phyloP scores from a whole-genome alignment of 2,329 filamentous ascomycete species.

The Bertia moriformis region DNA sequence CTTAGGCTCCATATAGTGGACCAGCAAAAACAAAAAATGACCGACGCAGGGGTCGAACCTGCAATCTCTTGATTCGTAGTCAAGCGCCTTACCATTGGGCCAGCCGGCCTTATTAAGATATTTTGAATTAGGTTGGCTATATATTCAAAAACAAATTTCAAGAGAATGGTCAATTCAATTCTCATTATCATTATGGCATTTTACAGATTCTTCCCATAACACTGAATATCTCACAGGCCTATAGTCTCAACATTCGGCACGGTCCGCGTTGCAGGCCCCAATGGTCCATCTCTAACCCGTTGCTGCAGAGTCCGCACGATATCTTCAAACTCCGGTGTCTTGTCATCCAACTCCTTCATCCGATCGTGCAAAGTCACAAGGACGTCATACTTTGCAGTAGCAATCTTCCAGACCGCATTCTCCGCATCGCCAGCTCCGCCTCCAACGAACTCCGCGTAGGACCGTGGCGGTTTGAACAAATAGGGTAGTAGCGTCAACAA shows the following conservation, averaged over 20 bases:
- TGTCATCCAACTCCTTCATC: conserved; percentile 19
- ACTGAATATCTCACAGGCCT: conserved; percentile 14
- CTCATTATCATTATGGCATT: too few species aligned
- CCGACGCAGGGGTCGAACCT: conserved; percentile 24
- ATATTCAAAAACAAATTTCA: too few species aligned
- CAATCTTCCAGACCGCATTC: conserved; percentile 39
- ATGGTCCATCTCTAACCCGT: conserved; percentile 22
- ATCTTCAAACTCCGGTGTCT: conserved; percentile 18
- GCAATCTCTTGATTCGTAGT: conserved; percentile 35
- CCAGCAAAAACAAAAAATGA: too few species aligned
- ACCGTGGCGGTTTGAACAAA: conserved; percentile 37
- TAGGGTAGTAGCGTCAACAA: conserved; percentile 35
- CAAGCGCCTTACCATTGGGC: conserved; percentile 34
- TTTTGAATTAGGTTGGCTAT: too few species aligned
- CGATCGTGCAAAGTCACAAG: conserved; percentile 29
- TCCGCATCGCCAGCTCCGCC: conserved; percentile 37
- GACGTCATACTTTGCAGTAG: conserved; percentile 39
- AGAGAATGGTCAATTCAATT: too few species aligned
- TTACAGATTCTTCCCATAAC: too few species aligned
- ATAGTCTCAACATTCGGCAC: conserved; percentile 18
- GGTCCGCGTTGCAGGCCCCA: conserved; percentile 16
- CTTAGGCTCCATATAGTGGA: too few species aligned
- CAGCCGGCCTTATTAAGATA: conserved; percentile 16
- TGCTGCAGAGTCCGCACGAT: conserved; percentile 20
- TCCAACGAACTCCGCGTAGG: conserved; percentile 41